Base-by-base conservation (phyloP, 352 stramenopile genomes). In the Thalassiosira sp. region DNA sequence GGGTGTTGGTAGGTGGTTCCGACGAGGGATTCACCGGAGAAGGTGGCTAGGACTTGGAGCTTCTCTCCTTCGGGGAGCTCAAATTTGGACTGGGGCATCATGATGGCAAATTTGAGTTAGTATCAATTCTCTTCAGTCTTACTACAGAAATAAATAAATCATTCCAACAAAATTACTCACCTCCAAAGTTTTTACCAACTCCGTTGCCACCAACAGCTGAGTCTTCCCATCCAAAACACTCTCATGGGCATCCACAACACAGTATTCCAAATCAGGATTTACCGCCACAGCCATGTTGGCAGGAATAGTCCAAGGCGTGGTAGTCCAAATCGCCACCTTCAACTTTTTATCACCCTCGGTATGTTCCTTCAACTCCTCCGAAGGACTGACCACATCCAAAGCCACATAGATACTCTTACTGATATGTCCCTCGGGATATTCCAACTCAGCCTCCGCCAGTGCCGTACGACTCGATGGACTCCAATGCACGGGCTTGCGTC, bases 401-500 rank as follows among this genome's bases (percentile, higher is more conserved):
- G 84, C 87, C 31, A 98, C 91, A 83, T 98, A 98, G 37, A 97
- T 96, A 2, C 94, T 96, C 52, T 96, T 96, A n/a, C 95, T 98
- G 15, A 97, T 82, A 83, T 99, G 96, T 71, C 98, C 91, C 62
- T 98, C 95, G n/a, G 88, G 88, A 85, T 99, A 99, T 88, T 99
- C 97, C 40, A 99, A 89, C 85, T 99, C 97, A 0, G 97, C 96
- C 85, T 99, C 97, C 15, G 97, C 97, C 16, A 99, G 86, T n/a
- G 97, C 97, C 11, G 97, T 99, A 37, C 90, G 84, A 18, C 95
- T 98, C 16, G 95, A 98, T 48, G 97, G 96, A 45, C 95, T 98
- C 96, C 97, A 99, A 87, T 98, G 97, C 3, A 99, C 97, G 3
- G 97, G 97, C 86, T 99, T 99, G 52, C 95, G 94, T 3, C 97